Evolutionary conservation across 1,284 basidiomycete species (phyloP).

Genomic region (Ganoderma resinaceum): DNA sequence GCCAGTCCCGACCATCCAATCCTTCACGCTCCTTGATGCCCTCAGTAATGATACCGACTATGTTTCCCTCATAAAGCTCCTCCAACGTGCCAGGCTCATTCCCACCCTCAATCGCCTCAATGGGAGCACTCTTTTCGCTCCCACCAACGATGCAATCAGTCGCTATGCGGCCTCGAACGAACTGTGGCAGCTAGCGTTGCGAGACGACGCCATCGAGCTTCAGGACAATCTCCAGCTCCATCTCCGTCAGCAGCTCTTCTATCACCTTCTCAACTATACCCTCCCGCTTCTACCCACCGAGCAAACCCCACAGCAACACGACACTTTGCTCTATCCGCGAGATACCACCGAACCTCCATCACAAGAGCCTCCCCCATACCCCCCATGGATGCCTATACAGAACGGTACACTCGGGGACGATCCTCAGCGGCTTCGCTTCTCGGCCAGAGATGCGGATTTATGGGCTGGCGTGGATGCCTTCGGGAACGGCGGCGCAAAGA

Average conservation of each 20-base stretch:
- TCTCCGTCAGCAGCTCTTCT: constrained; percentile 92
- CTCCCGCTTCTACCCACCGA: constrained; percentile 56
- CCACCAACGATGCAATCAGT: constrained; percentile 90
- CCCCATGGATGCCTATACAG: constrained; percentile 87
- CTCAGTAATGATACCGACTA: constrained; percentile 83
- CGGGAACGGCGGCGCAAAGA: constrained; percentile 71
- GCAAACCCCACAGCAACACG: constrained; percentile 49
- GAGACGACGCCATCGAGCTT: constrained; percentile 44
- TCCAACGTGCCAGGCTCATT: constrained; percentile 89
- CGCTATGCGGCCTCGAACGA: constrained; percentile 49
- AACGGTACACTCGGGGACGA: constrained; percentile 83
- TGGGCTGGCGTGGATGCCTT: constrained; percentile 78
- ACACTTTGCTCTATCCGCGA: constrained; percentile 78
- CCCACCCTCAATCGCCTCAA: constrained; percentile 91
- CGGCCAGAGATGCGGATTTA: constrained; percentile 54
- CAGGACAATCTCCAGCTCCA: constrained; percentile 87
- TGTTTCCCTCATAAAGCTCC: constrained; percentile 77
- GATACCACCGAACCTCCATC: constrained; percentile 61
- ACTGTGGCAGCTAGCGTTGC: constrained; percentile 58
- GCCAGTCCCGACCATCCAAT: constrained; percentile 34
- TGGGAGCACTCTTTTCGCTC: constrained; percentile 90
- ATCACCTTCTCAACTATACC: constrained; percentile 92
- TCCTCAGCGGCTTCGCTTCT: constrained; percentile 82
- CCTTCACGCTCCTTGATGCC: constrained; percentile 79
- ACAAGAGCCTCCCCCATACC: constrained; percentile 70